Evolutionary conservation across 176 grass and related monocot genomes (phyloP), one percentile per base, ranked within the genome.

Genomic region (Triticum dicoccoides): DNA sequence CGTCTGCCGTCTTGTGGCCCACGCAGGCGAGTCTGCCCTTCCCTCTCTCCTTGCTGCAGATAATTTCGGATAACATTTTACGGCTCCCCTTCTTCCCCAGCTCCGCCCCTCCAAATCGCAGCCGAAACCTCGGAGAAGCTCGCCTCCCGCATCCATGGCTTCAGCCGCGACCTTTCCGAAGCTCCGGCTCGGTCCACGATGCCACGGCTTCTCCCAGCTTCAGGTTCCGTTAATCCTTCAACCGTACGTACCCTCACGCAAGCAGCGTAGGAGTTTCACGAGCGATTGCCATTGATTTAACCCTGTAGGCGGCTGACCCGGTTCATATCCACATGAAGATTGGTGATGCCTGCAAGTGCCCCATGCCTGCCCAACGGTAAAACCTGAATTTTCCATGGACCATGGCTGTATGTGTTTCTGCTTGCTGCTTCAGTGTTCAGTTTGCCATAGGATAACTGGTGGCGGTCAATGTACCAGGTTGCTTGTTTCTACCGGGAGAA

Each of bases 51-150:
- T n/a, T 11, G 62, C 32, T 37, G 76, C 62, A 81, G 79, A 81
- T 81, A 67, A 83, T 90, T 87, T 83, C 20, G 89, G 84, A 67
- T 90, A 6, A 14, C 12, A 24, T 86, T 83, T 51, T 78, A 90
- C 71, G 84, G 80, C 85, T 75, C 75, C 74, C 32, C 52, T 84
- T 84, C 73, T 56, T 18, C 76, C 45, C 65, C 11, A 81, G 9
- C 45, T 66, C 77, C 9, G 30, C 58, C 81, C 41, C 41, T 63
- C 80, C 76, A 47, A 64, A 80, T 67, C 27, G 47, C 47, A 25
- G 66, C 77, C 42, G 51, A 38, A 85, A 69, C 2, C 17, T 7
- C 78, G 13, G 62, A 17, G 10, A 7, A 44, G 38, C 21, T 74
- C 76, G 30, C 24, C 5, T 27, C 12, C 11, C 8, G 45, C 77